Conservation (phyloP, 441 rosid species). For the Syzygium syzygioides region DNA sequence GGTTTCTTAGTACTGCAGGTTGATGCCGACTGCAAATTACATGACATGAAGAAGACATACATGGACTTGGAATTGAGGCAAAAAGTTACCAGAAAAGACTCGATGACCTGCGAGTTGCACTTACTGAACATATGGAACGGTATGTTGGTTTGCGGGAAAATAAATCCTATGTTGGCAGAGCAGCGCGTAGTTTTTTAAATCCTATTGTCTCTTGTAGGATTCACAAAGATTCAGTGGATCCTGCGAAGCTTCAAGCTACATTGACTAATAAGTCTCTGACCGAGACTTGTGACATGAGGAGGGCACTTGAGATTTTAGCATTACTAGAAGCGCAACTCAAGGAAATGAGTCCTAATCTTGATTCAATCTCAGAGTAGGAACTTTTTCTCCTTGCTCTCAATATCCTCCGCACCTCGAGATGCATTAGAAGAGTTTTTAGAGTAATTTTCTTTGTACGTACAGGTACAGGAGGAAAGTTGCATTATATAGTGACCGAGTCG, state of each 20-base stretch:
- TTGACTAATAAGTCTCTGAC: slow-evolving; percentile 47
- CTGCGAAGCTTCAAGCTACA: slow-evolving; percentile 83
- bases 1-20: slow-evolving; percentile 38
- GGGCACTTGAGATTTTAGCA: slow-evolving; percentile 71
- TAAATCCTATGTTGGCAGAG: background rate
- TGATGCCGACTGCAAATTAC: slow-evolving; percentile 69
- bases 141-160: slow-evolving; percentile 30
- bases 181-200: background rate
- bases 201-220: slow-evolving; percentile 50
- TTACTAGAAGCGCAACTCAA: slow-evolving; percentile 85
- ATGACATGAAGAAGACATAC: slow-evolving; percentile 68
- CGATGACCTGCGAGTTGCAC: slow-evolving; percentile 66
- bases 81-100: slow-evolving; percentile 80
- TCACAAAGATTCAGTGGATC: slow-evolving; percentile 84
- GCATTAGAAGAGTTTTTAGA: background rate
- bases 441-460: slow-evolving; percentile 12
- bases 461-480: slow-evolving; percentile 79
- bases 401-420: background rate
- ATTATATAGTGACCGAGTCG: slow-evolving; percentile 71
- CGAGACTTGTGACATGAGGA: slow-evolving; percentile 55
- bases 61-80: slow-evolving; percentile 78
- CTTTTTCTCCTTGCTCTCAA: slow-evolving; percentile 1
- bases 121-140: slow-evolving; percentile 81
- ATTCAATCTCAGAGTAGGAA: slow-evolving; percentile 86
- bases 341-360: slow-evolving; percentile 95